Base-by-base conservation (phyloP, 2,329 filamentous ascomycete genomes). In the Colletotrichum scovillei region DNA sequence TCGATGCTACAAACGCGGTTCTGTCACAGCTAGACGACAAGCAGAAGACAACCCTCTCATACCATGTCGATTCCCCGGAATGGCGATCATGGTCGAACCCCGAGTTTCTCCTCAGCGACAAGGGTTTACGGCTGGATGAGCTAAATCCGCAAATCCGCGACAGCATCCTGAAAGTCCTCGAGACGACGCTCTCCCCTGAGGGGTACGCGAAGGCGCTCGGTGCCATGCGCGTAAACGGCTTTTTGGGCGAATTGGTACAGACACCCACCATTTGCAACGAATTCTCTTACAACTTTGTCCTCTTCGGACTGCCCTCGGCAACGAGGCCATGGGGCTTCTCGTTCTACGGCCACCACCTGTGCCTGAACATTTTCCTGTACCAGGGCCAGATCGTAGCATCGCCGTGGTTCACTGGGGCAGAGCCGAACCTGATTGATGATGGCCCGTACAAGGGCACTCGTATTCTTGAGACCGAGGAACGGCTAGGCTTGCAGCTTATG, bases 261-360 rank as follows among this genome's bases (percentile, higher is more conserved):
- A 86, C 90, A 0, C 87, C 89, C 0, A 80, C 83, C 6, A 88
- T 95, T 65, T 90, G 93, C 88, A 95, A 94, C 82, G 89, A 94
- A 79, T 90, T 88, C 82, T 93, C 91, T 1, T 95, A 95, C 86
- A 95, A 95, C 82, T 92, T 94, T 72, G 89, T 90, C 46, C 83
- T 95, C 1, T 95, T 95, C 78, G 92, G 92, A 12, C 81, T 81
- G 11, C 92, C 92, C 0, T 91, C 90, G 0, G 79, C 83, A 0
- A 84, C 84, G 0, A 76, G 82, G 2, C 91, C 92, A 0, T 95
- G 93, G 93, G 93, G 93, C 0, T 93, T 90, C 81, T 89, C 90
- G 0, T 90, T 95, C 77, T 96, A 95, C 82, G 94, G 94, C 7
- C 94, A 96, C 80, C 94, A 96, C 77, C 86, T 96, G 2, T 94